Base-by-base conservation (phyloP, 1,139 yeast genomes). In the Zhuliangozyma blackwelliae region DNA sequence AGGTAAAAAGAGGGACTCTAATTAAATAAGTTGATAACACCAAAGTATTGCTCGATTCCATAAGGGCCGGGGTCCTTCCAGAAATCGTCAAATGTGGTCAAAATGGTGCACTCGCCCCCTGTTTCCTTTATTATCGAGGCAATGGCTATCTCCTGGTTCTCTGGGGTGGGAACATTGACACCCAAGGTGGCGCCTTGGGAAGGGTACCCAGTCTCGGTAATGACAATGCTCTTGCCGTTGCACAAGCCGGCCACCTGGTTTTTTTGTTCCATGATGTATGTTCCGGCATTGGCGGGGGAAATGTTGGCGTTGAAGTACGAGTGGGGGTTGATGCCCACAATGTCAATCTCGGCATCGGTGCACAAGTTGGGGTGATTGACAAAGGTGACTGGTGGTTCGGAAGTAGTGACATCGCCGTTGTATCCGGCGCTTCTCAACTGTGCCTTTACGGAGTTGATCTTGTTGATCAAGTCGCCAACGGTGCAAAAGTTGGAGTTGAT, bases 141-240 rank as follows among this genome's bases (percentile, higher is more conserved):
- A 38, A 89, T 71, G 8, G 96, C 96, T 37, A 68, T 65, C 40
- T 61, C 55, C 65, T 89, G 97, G 63, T 88, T 88, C 7, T 57
- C 84, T 3, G 62, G 55, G 27, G 79, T 61, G 39, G 97, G 97
- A 25, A 79, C 75, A 50, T 89, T 85, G 34, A 63, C 62, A 39
- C 96, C 96, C 53, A 86, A 79, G 38, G 70, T 64, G 41, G 58
- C 57, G 48, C 97, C 97, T 31, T 69, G 64, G 46, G 82, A 78
- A 46, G 97, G 97, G 58, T 86, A 89, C 28, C 97, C 97, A 5
- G 96, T 87, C 63, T 89, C 97, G 11, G 95, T 82, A 37, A 82
- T 75, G 29, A 71, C 59, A 27, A 72, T 66, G 22, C 75, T 71
- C 40, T 67, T 66, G 28, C 69, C 64, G 27, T 72, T 70, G 60